Evolutionary conservation across 305 asterid species (phyloP), one percentile per base, ranked within the genome.

Genomic region (Euphrasia arctica): DNA sequence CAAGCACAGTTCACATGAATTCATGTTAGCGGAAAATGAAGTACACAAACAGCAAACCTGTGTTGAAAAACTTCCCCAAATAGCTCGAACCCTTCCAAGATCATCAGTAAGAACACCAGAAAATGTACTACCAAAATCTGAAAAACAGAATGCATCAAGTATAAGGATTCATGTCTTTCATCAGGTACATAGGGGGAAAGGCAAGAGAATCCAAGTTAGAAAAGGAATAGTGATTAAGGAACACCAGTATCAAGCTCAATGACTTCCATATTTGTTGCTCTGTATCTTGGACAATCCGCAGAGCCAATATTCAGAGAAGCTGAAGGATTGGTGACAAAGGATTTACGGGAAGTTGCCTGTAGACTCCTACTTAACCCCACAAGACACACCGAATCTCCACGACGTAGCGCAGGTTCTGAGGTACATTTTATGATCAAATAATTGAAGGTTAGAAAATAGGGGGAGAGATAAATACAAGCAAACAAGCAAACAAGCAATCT

Each of bases 201-300:
- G 2, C 8, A 48, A 48, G 4, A 48, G 0, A 12, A 12, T 1
- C 18, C 7, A 13, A n/a, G 18, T 2, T 3, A 48, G 7, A n/a
- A 48, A 47, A 48, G 0, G 2, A 48, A n/a, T 12, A 48, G 18
- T 14, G 6, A n/a, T 48, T 12, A 48, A 48, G 6, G 67, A 63
- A 25, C 75, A 94, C 99, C 99, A 9, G 96, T 90, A 79, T 94
- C 99, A 47, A 94, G 88, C 79, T 90, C 99, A 68, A 90, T 90
- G 60, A 90, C 98, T 85, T 94, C 99, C 99, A 94, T 88, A 70
- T 94, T 94, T 69, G 83, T 94, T 63, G 99, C 99, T 74, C 97
- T 81, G 74, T 90, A 94, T 72, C 96, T 91, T 63, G 99, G 98
- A 74, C 87, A 83, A 69, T 88, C 95, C 67, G 96, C 96, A 15